Base-by-base conservation (phyloP, 2,329 filamentous ascomycete genomes). In the Biscogniauxia mediterranea region DNA sequence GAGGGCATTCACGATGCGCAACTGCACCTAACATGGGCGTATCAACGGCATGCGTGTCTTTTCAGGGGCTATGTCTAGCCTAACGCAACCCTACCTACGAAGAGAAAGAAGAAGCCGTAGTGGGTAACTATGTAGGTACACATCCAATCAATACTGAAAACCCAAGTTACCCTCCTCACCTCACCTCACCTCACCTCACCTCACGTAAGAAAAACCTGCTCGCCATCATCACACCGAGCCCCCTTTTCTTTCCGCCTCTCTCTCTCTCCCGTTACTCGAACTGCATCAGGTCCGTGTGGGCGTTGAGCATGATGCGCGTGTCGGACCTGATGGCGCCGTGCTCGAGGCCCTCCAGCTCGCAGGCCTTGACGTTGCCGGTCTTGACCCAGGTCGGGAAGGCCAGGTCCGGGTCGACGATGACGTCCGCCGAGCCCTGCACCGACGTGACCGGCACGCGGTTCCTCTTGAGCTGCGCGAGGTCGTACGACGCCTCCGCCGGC, bases 401-500 rank as follows among this genome's bases (percentile, higher is more conserved):
- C 17, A 46, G 38, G 15, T 11, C 38, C 13, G 13, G 38, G 38
- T 46, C 38, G 5, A 46, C 38, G 13, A 46, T n/a, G 13, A 46
- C 15, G 17, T 46, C 38, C 17, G 13, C 17, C 6, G 38, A 46
- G 17, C 38, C 38, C 15, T n/a, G 13, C 4, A 46, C 38, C 11
- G 15, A 6, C 38, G 38, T 46, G 38, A 46, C 17, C 2, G 38
- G 38, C 13, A 46, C 38, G 2, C 6, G 2, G 38, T 46, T 46
- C 38, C 5, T n/a, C 38, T 17, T 46, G 5, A 46, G 7, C 38
- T 46, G 38, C 38, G 50, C 38, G 21, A 50, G 5, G 26, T 61
- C 52, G 52, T 61, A 61, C 25, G 55, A 23, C 1, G 23, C n/a
- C 26, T 55, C 55, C 17, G 38, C 21, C 55, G 17, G 55, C 11